These are phyloP conservation scores for Arthrobotrys sphaeroides DNA, from an alignment of 2,329 filamentous ascomycete genomes.

Conservation along the genomic window DNA sequence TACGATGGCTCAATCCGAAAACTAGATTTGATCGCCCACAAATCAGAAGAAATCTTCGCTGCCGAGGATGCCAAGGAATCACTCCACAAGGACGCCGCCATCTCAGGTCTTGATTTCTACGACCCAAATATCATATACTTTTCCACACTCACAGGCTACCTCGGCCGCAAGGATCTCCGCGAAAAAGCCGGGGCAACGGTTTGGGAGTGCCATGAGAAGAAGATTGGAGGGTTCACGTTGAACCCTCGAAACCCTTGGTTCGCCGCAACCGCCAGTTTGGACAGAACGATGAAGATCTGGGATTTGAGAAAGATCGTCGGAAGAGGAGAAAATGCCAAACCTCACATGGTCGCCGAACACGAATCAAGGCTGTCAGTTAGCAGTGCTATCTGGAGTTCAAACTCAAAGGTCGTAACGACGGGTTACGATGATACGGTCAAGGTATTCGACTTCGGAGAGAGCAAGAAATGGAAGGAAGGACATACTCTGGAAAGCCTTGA, in stretches of 20 bases:
- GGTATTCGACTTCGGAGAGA: conserved; percentile 73
- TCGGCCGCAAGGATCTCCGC: conserved; percentile 83
- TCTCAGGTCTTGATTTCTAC: conserved; percentile 85
- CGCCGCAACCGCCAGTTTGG: conserved; percentile 83
- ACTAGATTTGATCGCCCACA: conserved; percentile 81
- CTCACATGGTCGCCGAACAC: conserved; percentile 81
- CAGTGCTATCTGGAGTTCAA: conserved; percentile 87
- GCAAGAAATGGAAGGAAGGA: conserved; percentile 69
- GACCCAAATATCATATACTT: conserved; percentile 83
- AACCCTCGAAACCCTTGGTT: conserved; percentile 83
- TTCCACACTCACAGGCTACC: conserved; percentile 81
- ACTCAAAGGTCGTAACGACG: conserved; percentile 86
- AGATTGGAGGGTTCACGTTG: conserved; percentile 92
- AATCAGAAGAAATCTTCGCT: conserved; percentile 82
- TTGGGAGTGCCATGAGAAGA: conserved; percentile 85
- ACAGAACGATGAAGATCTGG: conserved; percentile 91
- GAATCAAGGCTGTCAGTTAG: conserved; percentile 84
- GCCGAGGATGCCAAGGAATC: conserved; percentile 68
- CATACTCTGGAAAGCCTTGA: conserved; percentile 73
- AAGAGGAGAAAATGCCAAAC: conserved; percentile 67
- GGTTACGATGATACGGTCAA: conserved; percentile 97
- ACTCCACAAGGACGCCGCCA: conserved; percentile 67
- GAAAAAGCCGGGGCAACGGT: conserved; percentile 69
- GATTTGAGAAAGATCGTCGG: conserved; percentile 82
- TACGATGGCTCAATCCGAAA: conserved; percentile 93